Percentiles rank a stretch among this genome's conserved stretches.
These are phyloP conservation scores for Orychophragmus violaceus DNA, from an alignment of 345 rosid species.

Conservation along the genomic window DNA sequence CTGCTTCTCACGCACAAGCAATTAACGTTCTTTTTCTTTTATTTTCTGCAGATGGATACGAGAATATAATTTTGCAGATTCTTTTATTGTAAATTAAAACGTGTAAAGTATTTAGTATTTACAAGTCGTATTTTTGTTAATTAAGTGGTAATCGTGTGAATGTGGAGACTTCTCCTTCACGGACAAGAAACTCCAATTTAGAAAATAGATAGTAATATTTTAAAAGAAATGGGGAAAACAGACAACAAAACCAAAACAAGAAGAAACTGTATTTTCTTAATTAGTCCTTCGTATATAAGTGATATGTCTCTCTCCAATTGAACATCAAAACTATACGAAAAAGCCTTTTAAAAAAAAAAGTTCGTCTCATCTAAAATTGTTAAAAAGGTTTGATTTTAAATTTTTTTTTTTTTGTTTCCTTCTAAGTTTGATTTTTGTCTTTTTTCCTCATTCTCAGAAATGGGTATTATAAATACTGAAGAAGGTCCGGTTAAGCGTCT, in stretches of 20 bases:
- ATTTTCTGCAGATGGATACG: too few species aligned
- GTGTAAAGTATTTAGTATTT: neutral
- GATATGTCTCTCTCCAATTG: neutral
- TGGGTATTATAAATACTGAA: neutral
- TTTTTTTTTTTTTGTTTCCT: neutral
- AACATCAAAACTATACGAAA: neutral
- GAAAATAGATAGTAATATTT: neutral
- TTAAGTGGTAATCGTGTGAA: neutral
- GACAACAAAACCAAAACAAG: conserved; percentile 13
- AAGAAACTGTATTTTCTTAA: conserved; percentile 3
- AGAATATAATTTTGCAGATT: neutral
- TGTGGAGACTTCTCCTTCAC: neutral
- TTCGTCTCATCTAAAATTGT: neutral
- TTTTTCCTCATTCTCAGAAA: neutral
- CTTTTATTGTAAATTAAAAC: neutral
- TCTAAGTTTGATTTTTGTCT: neutral
- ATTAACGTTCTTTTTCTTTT: too few species aligned
- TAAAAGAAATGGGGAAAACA: neutral
- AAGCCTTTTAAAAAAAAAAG: neutral
- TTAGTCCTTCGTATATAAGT: neutral
- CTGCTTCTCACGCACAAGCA: too few species aligned
- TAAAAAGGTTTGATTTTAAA: neutral
- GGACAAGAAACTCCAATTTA: neutral
- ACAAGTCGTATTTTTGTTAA: neutral
- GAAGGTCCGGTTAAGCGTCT: neutral